Percentiles rank a stretch among this genome's conserved stretches.
Evolutionary conservation across 169 alveolate genomes (phyloP).

Genomic region (Eimeria tenella): DNA sequence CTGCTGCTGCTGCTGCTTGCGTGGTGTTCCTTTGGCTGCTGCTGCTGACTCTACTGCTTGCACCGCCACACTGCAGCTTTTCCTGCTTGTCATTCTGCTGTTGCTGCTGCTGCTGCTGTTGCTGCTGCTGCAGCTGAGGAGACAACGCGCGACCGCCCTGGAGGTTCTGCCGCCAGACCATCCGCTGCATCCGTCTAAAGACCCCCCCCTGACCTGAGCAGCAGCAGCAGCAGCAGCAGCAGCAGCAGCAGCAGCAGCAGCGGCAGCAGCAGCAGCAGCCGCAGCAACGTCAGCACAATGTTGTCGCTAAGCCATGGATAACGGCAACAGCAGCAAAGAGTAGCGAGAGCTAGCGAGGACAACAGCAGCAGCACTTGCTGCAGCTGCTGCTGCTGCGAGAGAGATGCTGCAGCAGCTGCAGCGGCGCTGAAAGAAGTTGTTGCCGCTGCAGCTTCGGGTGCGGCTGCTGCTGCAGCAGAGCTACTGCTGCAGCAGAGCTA

Average conservation of each 20-base stretch:
- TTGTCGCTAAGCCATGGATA: not conserved
- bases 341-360: too few relatives aligned
- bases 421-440: too few relatives aligned
- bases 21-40: slow-evolving; percentile 16
- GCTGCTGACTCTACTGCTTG: not conserved
- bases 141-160: slow-evolving; percentile 4
- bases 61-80: not conserved
- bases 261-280: not conserved
- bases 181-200: slow-evolving; percentile 12
- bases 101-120: slow-evolving; percentile 4
- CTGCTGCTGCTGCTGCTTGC: slow-evolving; percentile 14
- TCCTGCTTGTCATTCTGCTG: not conserved
- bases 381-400: too few relatives aligned
- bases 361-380: too few relatives aligned
- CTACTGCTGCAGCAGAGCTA: too few relatives aligned
- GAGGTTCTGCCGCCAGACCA: slow-evolving; percentile 16
- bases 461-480: too few relatives aligned
- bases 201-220: slow-evolving; percentile 1
- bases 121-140: slow-evolving; percentile 16
- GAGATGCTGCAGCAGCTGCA: too few relatives aligned
- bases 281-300: not conserved
- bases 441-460: too few relatives aligned
- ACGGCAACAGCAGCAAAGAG: not conserved
- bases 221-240: slow-evolving; percentile 6
- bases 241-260: not conserved